Evolutionary conservation across 345 rosid species (phyloP), one percentile per base, ranked within the genome.

Genomic region (Syzygium oleosum): DNA sequence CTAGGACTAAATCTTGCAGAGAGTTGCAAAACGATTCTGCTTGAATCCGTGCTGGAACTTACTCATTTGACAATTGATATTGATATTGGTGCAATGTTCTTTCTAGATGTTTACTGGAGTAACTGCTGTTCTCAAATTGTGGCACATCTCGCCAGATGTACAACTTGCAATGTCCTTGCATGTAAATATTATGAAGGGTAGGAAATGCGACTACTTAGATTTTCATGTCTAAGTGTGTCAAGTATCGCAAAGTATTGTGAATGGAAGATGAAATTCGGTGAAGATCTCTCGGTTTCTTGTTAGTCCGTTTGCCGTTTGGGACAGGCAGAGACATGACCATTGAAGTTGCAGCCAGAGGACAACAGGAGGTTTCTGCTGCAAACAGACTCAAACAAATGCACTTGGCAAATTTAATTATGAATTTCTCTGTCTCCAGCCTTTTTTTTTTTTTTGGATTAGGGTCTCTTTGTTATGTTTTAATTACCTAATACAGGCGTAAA

Each of bases 371-470:
- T 68, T 68, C 43, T 34, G 9, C 79, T 31, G 79, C 12, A 9
- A 68, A 16, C 79, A 31, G 41, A 65, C 12, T 65, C 43, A 31
- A 31, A 65, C 78, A 65, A 31, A 65, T 65, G 31, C 43, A 31
- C 19, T 65, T 15, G 7, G 11, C 78, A 65, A 63, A 65, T 65
- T 65, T 29, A 29, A 14, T 29, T 65, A 31, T 65, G 41, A 15
- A 31, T 65, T 65, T 65, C 78, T n/a, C 73, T 2, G 5, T 16
- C 43, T 65, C 78, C 8, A 16, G 78, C 41, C 78, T 16, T 2
- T 7, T 2, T 3, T n/a, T n/a, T n/a, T n/a, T 2, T 6, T 1
- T 63, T n/a, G 0, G 73, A 1, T 63, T 14, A 15, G 41, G 10
- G 7, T 65, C 6, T 31, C 23, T 31, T 68, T 9, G 1, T 34